Conservation (phyloP, 345 rosid species). For the Mangifera indica region DNA sequence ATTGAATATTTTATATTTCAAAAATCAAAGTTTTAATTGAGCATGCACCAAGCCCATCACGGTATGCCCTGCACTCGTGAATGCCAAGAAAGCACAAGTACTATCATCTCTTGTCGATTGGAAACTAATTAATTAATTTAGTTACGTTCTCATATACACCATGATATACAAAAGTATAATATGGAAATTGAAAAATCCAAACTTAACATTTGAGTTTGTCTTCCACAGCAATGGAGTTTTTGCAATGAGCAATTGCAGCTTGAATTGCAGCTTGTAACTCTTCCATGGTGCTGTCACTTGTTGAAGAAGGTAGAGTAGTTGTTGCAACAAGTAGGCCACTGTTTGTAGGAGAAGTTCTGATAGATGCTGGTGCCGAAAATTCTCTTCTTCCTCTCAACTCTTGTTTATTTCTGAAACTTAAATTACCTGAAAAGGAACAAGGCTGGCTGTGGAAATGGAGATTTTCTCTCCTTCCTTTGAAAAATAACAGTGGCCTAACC, state of each 20-base stretch:
- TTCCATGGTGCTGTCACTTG: constrained; percentile 82
- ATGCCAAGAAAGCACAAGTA: not conserved
- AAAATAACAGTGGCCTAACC: constrained; percentile 50
- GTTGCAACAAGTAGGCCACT: constrained; percentile 68
- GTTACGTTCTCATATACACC: constrained; percentile 13
- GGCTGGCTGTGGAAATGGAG: constrained; percentile 40
- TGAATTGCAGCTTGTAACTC: constrained; percentile 96
- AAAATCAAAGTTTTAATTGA: not conserved
- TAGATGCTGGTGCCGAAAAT: constrained; percentile 89
- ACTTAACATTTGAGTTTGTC: constrained; percentile 30
- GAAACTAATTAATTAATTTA: not conserved
- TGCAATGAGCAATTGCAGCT: constrained; percentile 98
- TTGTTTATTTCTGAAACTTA: constrained; percentile 36
- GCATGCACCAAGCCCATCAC: constrained; percentile 1
- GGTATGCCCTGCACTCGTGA: not conserved
- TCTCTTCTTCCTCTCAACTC: constrained; percentile 49
- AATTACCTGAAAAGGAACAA: constrained; percentile 50
- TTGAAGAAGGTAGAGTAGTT: constrained; percentile 39
- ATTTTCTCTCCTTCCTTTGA: constrained; percentile 53
- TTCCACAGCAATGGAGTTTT: constrained; percentile 67
- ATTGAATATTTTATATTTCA: not conserved
- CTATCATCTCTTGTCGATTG: not conserved
- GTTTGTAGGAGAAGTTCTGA: constrained; percentile 81
- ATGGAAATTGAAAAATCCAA: not conserved
- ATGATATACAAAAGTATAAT: constrained; percentile 16